phyloP scores from a whole-genome alignment of 768 basidiomycete genomes.

The Leucosporidium yakuticum region DNA sequence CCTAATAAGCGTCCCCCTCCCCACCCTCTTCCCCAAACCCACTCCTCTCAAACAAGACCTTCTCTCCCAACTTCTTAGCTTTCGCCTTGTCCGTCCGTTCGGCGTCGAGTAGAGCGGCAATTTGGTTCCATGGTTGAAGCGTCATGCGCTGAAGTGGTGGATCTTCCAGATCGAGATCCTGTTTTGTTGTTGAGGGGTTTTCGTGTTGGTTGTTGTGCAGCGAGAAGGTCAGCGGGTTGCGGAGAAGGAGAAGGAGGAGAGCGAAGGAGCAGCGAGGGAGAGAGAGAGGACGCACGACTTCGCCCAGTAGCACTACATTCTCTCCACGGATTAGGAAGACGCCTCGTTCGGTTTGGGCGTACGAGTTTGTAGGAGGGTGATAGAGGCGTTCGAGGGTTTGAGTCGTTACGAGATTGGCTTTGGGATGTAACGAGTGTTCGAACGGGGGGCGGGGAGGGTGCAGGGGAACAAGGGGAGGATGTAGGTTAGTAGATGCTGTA shows the following conservation, averaged over 20 bases:
- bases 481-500: not conserved
- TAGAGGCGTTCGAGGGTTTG: slow-evolving; percentile 93
- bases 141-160: slow-evolving; percentile 67
- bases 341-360: slow-evolving; percentile 80
- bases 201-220: slow-evolving; percentile 1
- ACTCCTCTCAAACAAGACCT: slow-evolving; percentile 71
- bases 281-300: slow-evolving; percentile 64
- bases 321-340: slow-evolving; percentile 94
- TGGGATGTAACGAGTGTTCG: not conserved
- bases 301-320: slow-evolving; percentile 93
- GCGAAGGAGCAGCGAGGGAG: too few species aligned
- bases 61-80: slow-evolving; percentile 52
- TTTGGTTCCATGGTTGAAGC: slow-evolving; percentile 65
- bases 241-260: not conserved
- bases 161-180: slow-evolving; percentile 93
- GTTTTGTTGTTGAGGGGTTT: slow-evolving; percentile 9
- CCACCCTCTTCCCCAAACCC: slow-evolving; percentile 94
- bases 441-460: not conserved
- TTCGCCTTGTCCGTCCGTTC: slow-evolving; percentile 53
- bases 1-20: slow-evolving; percentile 88
- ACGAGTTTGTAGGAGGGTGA: slow-evolving; percentile 62
- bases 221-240: not conserved
- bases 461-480: not conserved
- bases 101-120: slow-evolving; percentile 66
- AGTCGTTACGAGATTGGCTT: slow-evolving; percentile 95